Evolutionary conservation across 164 flowering plant genomes (phyloP), one percentile per base, ranked within the genome.

Genomic region (Vitis rotundifolia): DNA sequence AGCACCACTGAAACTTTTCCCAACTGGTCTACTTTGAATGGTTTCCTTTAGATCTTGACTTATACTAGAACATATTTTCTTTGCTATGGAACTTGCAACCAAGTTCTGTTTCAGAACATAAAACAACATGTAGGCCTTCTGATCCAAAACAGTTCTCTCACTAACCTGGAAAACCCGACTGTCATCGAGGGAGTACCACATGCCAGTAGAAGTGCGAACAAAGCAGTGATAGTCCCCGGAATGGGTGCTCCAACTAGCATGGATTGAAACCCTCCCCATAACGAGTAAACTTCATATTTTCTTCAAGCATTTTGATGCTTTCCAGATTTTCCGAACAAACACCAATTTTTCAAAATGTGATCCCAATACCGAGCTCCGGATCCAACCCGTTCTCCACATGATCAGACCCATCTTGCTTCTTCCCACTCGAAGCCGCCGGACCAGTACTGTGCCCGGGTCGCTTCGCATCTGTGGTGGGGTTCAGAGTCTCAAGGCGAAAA

Each of bases 71-170:
- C 19, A 29, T 6, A 49, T 67, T 61, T 56, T 76, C 22, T 66
- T 84, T 75, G 73, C 75, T 2, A 59, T 22, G 15, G 64, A 57
- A 67, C 65, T 80, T 49, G 68, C 68, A 29, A 67, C 73, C 56
- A 68, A n/a, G 26, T 73, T 85, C 61, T 80, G 89, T 67, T 77
- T 86, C 31, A 70, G 76, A 49, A 89, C 87, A 82, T 93, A 96
- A 69, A 96, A 96, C 72, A 96, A 72, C 98, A 96, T 96, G 75
- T 96, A 96, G 11, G 99, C 99, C 82, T 91, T 88, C 78, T 96
- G 99, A 14, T 88, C 86, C 74, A 93, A 70, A 54, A 93, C 97
- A 12, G 47, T 72, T 75, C 67, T 84, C 77, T 96, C 97, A 73
- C 83, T 84, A 5, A 92, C 98, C 74, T 85, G 91, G 64, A 71